These are phyloP conservation scores for Alternaria sp. DNA, from an alignment of 2,329 filamentous ascomycete genomes.

Conservation along the genomic window DNA sequence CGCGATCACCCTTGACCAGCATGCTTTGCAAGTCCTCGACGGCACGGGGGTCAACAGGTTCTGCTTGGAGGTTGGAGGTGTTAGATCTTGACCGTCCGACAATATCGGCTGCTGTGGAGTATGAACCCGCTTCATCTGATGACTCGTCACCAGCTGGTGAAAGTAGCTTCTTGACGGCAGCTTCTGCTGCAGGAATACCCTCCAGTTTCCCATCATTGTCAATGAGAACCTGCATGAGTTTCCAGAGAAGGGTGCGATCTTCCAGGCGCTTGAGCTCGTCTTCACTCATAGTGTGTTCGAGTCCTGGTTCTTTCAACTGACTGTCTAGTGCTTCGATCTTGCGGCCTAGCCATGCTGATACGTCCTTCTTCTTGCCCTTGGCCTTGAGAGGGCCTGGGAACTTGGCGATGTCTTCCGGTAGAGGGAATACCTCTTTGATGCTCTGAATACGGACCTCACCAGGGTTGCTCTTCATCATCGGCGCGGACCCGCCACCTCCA, in stretches of 20 bases:
- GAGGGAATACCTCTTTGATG: constrained; percentile 75
- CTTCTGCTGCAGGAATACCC: constrained; percentile 74
- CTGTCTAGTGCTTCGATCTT: constrained; percentile 79
- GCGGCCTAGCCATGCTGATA: constrained; percentile 77
- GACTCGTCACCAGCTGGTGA: constrained; percentile 61
- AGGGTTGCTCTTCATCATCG: constrained; percentile 81
- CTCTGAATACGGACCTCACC: constrained; percentile 83
- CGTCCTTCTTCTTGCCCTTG: constrained; percentile 96
- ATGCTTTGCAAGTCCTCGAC: constrained; percentile 76
- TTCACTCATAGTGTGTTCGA: constrained; percentile 62
- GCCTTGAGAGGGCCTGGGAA: constrained; percentile 90
- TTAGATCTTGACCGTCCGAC: constrained; percentile 45
- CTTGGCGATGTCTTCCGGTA: constrained; percentile 75
- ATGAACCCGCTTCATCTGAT: constrained; percentile 33
- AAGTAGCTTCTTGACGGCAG: constrained; percentile 77
- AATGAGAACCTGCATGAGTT: constrained; percentile 79
- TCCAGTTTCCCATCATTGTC: constrained; percentile 87
- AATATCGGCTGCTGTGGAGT: constrained; percentile 49
- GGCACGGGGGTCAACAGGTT: constrained; percentile 73
- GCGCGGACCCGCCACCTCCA: constrained; percentile 73
- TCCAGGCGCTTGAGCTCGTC: constrained; percentile 73
- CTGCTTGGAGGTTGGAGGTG: constrained; percentile 55
- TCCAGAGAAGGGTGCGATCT: constrained; percentile 87
- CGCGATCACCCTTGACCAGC: constrained; percentile 81
- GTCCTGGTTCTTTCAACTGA: constrained; percentile 52